phyloP scores from a whole-genome alignment of 176 grass and related monocot species.

The Phyllostachys edulis region DNA sequence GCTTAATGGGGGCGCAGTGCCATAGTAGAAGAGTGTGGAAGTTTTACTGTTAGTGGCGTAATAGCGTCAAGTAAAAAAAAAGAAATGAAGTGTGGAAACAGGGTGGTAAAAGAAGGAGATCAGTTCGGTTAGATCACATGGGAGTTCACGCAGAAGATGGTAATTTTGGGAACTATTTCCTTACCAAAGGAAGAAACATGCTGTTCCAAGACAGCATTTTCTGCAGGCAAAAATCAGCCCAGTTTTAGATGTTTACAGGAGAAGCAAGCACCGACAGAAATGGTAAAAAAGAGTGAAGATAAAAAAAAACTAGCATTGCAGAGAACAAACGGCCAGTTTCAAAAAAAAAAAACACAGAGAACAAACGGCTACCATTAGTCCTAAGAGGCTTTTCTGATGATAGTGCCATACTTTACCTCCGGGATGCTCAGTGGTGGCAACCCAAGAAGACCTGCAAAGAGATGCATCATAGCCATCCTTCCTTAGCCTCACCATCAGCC shows the following conservation, averaged over 20 bases:
- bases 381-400: not conserved
- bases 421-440: constrained; percentile 48
- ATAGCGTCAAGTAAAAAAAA: not conserved
- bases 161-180: constrained; percentile 30
- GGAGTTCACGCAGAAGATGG: constrained; percentile 6
- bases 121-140: not conserved
- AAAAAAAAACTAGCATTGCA: not conserved
- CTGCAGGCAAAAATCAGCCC: not conserved
- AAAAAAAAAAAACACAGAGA: not conserved
- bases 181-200: constrained; percentile 47
- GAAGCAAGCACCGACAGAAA: constrained; percentile 27
- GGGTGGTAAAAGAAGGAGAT: not conserved
- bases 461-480: constrained; percentile 71
- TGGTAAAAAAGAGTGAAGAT: not conserved
- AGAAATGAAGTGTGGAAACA: not conserved
- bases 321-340: not conserved
- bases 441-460: constrained; percentile 69
- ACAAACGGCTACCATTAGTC: not conserved
- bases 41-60: not conserved
- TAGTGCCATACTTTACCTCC: constrained; percentile 52
- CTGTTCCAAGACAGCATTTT: constrained; percentile 19
- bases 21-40: not conserved
- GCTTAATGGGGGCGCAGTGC: not conserved
- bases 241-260: constrained; percentile 11
- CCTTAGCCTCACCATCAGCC: constrained; percentile 62